A percentile compares a stretch with the other conserved stretches of the same genome.
Evolutionary conservation across 2,329 filamentous ascomycete species (phyloP).

Genomic region (Fusarium sp.): DNA sequence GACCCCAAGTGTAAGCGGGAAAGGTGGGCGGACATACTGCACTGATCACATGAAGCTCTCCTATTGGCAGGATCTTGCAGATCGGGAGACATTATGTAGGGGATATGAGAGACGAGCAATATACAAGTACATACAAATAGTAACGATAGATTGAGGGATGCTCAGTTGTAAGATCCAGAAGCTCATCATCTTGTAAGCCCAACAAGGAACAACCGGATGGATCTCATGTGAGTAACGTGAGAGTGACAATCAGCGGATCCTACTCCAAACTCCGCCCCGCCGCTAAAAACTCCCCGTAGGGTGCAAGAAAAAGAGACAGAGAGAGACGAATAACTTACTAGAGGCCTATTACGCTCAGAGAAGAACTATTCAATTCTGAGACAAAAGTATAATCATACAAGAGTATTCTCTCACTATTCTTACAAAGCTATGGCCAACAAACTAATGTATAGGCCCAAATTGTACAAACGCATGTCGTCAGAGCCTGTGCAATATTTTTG

Average conservation of each 20-base stretch:
- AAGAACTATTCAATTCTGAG: rapidly evolving
- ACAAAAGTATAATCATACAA: rapidly evolving
- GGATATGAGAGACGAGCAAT: rapidly evolving
- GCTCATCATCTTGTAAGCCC: conserved; percentile 22
- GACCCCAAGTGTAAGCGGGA: conserved; percentile 6
- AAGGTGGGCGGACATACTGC: conserved; percentile 24
- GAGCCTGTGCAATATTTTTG: neutral
- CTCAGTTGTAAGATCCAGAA: conserved; percentile 8
- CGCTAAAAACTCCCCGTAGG: neutral
- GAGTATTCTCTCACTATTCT: rapidly evolving
- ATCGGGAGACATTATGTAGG: conserved; percentile 9
- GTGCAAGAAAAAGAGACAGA: neutral
- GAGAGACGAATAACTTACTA: rapidly evolving
- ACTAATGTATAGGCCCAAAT: rapidly evolving
- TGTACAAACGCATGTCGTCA: neutral
- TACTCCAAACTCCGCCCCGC: conserved; percentile 20
- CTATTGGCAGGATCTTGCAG: conserved; percentile 28
- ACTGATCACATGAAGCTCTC: conserved; percentile 43
- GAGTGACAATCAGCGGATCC: conserved; percentile 22
- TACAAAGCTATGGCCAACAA: neutral
- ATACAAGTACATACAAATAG: neutral
- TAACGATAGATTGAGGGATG: neutral
- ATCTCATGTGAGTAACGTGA: neutral
- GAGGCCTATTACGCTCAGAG: rapidly evolving
- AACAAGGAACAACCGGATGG: neutral